Evolutionary conservation across 139 green algal species (phyloP).

Genomic region (Eudorina sp.): DNA sequence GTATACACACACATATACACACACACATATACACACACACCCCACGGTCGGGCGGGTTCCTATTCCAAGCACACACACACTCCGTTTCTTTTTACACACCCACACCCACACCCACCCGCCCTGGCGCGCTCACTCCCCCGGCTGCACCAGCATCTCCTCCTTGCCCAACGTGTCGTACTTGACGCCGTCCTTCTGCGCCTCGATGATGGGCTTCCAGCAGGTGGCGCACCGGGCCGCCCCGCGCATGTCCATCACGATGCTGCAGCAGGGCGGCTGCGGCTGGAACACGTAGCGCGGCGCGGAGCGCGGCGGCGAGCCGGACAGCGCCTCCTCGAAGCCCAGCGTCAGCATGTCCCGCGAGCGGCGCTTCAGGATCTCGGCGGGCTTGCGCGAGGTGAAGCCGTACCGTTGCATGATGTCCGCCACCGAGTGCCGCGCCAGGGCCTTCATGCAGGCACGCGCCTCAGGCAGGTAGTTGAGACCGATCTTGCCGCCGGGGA

Average conservation of each 20-base stretch:
- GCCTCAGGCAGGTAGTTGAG: neutral
- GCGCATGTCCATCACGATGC: conserved; percentile 3
- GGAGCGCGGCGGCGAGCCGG: neutral
- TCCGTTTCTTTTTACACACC: no score
- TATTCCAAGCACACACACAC: no score
- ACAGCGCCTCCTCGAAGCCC: conserved; percentile 40
- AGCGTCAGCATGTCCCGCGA: conserved; percentile 31
- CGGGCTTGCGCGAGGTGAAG: conserved; percentile 35
- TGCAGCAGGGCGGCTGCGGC: conserved; percentile 45
- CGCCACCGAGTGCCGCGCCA: neutral
- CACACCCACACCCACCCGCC: no score
- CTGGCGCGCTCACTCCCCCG: neutral
- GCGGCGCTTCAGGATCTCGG: conserved; percentile 36
- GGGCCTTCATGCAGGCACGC: neutral
- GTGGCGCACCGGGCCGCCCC: neutral
- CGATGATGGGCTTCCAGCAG: conserved; percentile 28
- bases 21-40: neutral
- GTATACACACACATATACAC: neutral
- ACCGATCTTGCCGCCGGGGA: neutral
- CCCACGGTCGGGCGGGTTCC: neutral
- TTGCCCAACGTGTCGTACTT: neutral
- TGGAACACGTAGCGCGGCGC: neutral
- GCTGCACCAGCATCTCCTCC: conserved; percentile 28
- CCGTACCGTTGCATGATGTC: conserved; percentile 46
- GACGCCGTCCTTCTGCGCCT: neutral